These are phyloP conservation scores for Neonectria neomacrospora DNA, from an alignment of 2,329 filamentous ascomycete species.

Conservation along the genomic window DNA sequence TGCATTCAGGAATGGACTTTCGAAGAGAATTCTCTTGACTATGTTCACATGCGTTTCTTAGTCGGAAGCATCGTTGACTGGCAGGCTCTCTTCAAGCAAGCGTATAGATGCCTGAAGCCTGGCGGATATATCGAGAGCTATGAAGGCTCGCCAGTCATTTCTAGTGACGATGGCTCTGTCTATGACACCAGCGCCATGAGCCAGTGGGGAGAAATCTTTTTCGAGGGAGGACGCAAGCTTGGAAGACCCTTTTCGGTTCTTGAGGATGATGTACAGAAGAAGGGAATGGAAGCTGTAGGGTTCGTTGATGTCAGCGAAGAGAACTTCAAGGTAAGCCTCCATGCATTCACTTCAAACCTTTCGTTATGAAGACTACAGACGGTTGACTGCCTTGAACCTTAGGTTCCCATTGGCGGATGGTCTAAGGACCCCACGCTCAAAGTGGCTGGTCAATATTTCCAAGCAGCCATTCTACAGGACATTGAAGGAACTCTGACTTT, in stretches of 20 bases:
- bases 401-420: slow-evolving; percentile 3
- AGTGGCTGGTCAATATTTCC: slow-evolving; percentile 4
- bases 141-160: slow-evolving; percentile 35
- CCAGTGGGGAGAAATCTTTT: slow-evolving; percentile 39
- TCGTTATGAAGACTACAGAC: background rate
- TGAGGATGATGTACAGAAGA: slow-evolving; percentile 3
- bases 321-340: slow-evolving; percentile 1
- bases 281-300: background rate
- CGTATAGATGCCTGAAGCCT: slow-evolving; percentile 63
- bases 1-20: slow-evolving; percentile 44
- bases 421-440: background rate
- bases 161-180: slow-evolving; percentile 45
- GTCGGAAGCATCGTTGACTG: slow-evolving; percentile 67
- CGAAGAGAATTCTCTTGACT: slow-evolving; percentile 59
- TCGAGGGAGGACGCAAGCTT: slow-evolving; percentile 29
- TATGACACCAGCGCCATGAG: slow-evolving; percentile 35
- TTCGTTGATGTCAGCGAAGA: slow-evolving; percentile 2
- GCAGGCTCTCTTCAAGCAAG: slow-evolving; percentile 61
- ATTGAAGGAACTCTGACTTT: slow-evolving; percentile 5
- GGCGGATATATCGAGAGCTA: slow-evolving; percentile 57
- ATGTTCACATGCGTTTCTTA: slow-evolving; percentile 67
- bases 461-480: slow-evolving; percentile 1
- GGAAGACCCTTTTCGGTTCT: slow-evolving; percentile 3
- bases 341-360: background rate
- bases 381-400: background rate